phyloP scores from a whole-genome alignment of 805 yeast species.

The Candida ipomoeae region DNA sequence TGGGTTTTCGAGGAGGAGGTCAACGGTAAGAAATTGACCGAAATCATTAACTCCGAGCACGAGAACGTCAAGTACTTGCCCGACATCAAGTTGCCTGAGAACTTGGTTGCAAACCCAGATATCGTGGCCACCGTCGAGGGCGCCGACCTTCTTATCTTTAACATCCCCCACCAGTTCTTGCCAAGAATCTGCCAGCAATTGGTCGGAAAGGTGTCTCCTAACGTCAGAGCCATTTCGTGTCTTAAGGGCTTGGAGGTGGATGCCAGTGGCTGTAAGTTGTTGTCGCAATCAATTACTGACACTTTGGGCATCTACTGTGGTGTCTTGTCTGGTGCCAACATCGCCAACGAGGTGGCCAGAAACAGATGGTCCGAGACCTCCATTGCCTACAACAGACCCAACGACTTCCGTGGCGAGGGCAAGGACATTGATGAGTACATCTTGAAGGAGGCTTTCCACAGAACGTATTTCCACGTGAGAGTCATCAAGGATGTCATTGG shows the following conservation, averaged over 20 bases:
- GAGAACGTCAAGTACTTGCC: constrained; percentile 45
- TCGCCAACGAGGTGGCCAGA: constrained; percentile 45
- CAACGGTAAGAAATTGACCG: constrained; percentile 40
- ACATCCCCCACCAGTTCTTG: constrained; percentile 45
- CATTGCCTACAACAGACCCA: constrained; percentile 38
- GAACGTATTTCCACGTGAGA: constrained; percentile 44
- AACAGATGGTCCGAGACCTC: constrained; percentile 47
- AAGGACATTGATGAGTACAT: constrained; percentile 37
- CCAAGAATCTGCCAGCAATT: constrained; percentile 36
- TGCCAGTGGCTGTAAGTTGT: constrained; percentile 41
- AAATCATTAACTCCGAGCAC: constrained; percentile 40
- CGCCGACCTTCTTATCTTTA: constrained; percentile 43
- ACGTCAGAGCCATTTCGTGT: constrained; percentile 42
- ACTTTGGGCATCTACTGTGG: constrained; percentile 42
- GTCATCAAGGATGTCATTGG: constrained; percentile 45
- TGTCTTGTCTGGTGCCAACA: constrained; percentile 46
- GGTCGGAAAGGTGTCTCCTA: constrained; percentile 36
- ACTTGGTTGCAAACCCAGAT: constrained; percentile 40
- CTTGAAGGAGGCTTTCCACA: constrained; percentile 42
- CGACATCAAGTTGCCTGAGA: constrained; percentile 38
- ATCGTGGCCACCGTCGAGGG: constrained; percentile 34
- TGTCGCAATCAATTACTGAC: constrained; percentile 42
- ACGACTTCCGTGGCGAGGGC: constrained; percentile 39
- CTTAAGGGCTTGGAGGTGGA: constrained; percentile 44
- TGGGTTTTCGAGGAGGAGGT: constrained; percentile 44